Conservation (phyloP, 257 asterid species). For the Fraxinus quadrangulata region DNA sequence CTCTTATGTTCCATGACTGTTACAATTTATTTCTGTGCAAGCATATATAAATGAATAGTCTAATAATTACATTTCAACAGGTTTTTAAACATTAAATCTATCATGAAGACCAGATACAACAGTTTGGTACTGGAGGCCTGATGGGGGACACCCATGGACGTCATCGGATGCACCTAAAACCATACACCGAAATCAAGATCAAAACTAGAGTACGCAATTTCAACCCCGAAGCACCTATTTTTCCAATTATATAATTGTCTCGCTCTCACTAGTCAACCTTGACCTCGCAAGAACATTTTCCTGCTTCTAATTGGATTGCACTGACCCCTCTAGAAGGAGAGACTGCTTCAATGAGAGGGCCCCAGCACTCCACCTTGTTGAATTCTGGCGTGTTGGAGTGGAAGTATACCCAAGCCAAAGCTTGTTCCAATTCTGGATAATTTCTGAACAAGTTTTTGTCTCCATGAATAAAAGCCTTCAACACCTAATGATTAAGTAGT, state of each 20-base stretch:
- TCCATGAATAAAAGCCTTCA: conserved; percentile 86
- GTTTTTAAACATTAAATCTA: too few relatives aligned
- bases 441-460: conserved; percentile 62
- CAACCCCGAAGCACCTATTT: not conserved
- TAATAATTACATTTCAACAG: too few relatives aligned
- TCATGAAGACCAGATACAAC: too few relatives aligned
- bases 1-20: too few relatives aligned
- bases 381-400: conserved; percentile 85
- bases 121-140: too few relatives aligned
- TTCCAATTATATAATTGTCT: not conserved
- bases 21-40: too few relatives aligned
- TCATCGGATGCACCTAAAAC: too few relatives aligned
- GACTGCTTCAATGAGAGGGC: conserved; percentile 66
- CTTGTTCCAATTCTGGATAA: conserved; percentile 72
- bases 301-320: conserved; percentile 34
- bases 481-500: conserved; percentile 42
- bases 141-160: too few relatives aligned
- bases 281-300: conserved; percentile 30
- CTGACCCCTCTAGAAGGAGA: conserved; percentile 28
- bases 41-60: too few relatives aligned
- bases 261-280: not conserved
- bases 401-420: conserved; percentile 85
- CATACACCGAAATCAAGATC: not conserved
- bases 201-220: too few relatives aligned
- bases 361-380: conserved; percentile 94